Evolutionary conservation across 345 rosid genomes (phyloP).

Genomic region (Adansonia digitata): DNA sequence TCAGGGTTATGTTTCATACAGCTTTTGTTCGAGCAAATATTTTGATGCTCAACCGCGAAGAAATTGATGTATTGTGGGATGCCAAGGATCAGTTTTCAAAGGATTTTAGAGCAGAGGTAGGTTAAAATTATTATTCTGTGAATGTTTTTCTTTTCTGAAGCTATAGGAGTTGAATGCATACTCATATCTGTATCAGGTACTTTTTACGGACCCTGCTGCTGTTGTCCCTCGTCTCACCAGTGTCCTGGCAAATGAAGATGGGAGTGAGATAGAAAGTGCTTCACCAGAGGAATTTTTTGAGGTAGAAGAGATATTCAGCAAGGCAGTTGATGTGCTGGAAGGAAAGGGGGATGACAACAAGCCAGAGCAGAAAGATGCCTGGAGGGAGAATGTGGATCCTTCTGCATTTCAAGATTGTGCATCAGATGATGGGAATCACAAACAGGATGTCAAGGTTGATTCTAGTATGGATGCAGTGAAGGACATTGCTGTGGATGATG

Average conservation of each 20-base stretch:
- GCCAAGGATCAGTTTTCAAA: constrained; percentile 65
- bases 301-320: constrained; percentile 94
- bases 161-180: constrained; percentile 62
- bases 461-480: constrained; percentile 58
- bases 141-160: constrained; percentile 22
- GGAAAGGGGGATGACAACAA: constrained; percentile 39
- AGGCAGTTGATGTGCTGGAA: constrained; percentile 56
- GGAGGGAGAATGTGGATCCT: constrained; percentile 65
- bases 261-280: constrained; percentile 51
- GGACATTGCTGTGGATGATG: constrained; percentile 94
- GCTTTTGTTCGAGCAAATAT: constrained; percentile 80
- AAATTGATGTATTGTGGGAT: constrained; percentile 84
- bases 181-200: constrained; percentile 80
- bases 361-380: constrained; percentile 45
- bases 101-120: constrained; percentile 94
- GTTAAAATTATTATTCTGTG: constrained; percentile 29
- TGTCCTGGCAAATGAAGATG: constrained; percentile 50
- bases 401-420: constrained; percentile 72
- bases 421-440: constrained; percentile 56
- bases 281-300: constrained; percentile 97
- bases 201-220: constrained; percentile 75
- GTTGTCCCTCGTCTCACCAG: constrained; percentile 52
- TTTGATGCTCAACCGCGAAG: constrained; percentile 68
- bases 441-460: constrained; percentile 42
- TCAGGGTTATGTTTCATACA: constrained; percentile 90